Evolutionary conservation across 441 rosid species (phyloP).

Genomic region (Adansonia madagascariensis): DNA sequence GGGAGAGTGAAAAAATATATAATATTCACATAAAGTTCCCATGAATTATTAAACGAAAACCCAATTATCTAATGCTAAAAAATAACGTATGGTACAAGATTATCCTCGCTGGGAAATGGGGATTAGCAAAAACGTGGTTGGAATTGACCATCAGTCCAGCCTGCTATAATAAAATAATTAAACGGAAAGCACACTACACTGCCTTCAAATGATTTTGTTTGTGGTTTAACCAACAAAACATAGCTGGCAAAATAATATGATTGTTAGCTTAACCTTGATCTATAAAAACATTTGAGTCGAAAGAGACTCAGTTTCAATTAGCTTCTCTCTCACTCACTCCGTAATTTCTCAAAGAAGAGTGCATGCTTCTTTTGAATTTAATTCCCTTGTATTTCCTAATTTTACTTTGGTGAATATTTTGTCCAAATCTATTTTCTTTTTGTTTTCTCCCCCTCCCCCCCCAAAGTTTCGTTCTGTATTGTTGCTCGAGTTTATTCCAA

Average conservation of each 20-base stretch:
- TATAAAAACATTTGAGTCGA: conserved; percentile 22
- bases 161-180: conserved; percentile 16
- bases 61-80: conserved; percentile 10
- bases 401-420: neutral
- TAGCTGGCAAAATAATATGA: conserved; percentile 30
- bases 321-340: neutral
- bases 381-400: neutral
- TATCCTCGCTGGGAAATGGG: neutral
- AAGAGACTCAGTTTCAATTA: neutral
- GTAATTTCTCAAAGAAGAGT: neutral
- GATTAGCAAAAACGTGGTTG: neutral
- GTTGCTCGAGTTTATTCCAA: neutral
- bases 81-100: neutral
- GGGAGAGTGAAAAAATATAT: neutral
- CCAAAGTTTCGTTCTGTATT: neutral
- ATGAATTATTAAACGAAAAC: neutral
- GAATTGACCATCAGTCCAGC: conserved; percentile 24
- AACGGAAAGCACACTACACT: conserved; percentile 17
- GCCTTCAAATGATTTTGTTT: conserved; percentile 34
- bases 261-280: conserved; percentile 3
- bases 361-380: conserved; percentile 38
- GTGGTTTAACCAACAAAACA: conserved; percentile 36
- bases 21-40: neutral
- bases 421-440: neutral
- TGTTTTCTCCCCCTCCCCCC: neutral